Base-by-base conservation (phyloP, 345 rosid genomes). In the Fremontodendron californicum region DNA sequence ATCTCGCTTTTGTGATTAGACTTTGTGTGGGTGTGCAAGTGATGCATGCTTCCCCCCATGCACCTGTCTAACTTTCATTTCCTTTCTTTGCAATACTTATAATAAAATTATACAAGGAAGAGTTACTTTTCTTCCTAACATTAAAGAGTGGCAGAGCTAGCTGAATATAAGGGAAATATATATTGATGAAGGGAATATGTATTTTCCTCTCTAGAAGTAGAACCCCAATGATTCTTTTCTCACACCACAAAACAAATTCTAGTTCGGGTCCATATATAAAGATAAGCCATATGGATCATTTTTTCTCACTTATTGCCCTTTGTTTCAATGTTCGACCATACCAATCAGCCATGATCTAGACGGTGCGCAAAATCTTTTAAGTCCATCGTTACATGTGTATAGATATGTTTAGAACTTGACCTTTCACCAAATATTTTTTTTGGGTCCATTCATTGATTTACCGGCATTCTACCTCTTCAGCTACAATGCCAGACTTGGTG, bases 1-100 rank as follows among this genome's bases (percentile, higher is more conserved):
- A 42, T 67, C n/a, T 23, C 43, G 37, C 51, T 66, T 66, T 66
- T 39, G 48, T 5, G 71, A 67, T 67, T 40, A 21, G 71, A 67
- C 71, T 13, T 13, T 15, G 40, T 13, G 66, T 6, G 39, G 21
- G 66, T 31, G 29, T 55, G 62, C 6, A 0, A 57, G 21, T 8
- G 70, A 63, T 23, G 27, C n/a, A 12, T 9, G 70, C 16, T 39
- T 37, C 16, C 46, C 12, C 51, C 19, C n/a, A 4, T n/a, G n/a
- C n/a, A 25, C 62, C 62, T 23, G 62, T 10, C 54, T 25, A 37
- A 39, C 15, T n/a, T 16, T 48, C 19, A 5, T 15, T 48, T 48
- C 5, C 31, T 9, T 1, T 57, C 33, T 4, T 65, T 39, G 49
- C n/a, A n/a, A 9, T 19, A 3, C 23, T 35, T 25, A 23, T 55